Evolutionary conservation across 768 basidiomycete genomes (phyloP), one percentile per base, ranked within the genome.

Genomic region (Leccinum olivaceopallidum): DNA sequence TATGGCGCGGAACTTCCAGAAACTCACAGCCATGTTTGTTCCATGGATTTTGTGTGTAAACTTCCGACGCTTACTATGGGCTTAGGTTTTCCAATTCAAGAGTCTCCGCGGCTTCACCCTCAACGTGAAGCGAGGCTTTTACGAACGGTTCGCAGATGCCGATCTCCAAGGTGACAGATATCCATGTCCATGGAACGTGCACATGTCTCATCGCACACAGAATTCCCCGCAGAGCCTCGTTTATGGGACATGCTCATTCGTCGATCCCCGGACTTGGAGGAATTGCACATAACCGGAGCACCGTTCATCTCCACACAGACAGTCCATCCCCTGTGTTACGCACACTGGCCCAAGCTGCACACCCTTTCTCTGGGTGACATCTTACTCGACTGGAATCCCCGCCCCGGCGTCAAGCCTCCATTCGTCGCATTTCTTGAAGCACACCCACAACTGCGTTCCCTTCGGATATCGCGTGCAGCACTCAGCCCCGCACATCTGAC

Each of bases 181-280:
- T 26, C 4, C 24, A 16, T 20, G 6, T 52, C 24, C n/a, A 9
- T 26, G 2, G 30, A 37, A 5, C 36, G 28, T 26, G 28, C 51
- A 34, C 13, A 0, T 7, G 22, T 37, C 62, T 69, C 6, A 74
- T 50, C 10, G 3, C 18, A 49, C 5, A 16, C 28, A 75, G 74
- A 69, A 16, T 60, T 71, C 22, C 66, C 39, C 14, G 71, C 65
- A 7, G 70, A 73, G 36, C 50, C 57, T 32, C 67, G 63, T 14
- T 75, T 92, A 56, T 89, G 87, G 86, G 80, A 85, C 62, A 89
- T 92, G 90, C 79, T 92, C 52, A 82, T 85, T 56, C 74, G 76
- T 26, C 80, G 80, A 30, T 88, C 85, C 65, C 87, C 86, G 2
- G 78, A 87, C 64, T 80, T 92, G 8, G 83, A 89, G 69, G 85